A percentile compares a stretch with the other conserved stretches of the same genome.
These are phyloP conservation scores for Benincasa hispida DNA, from an alignment of 306 rosid species.

Conservation along the genomic window DNA sequence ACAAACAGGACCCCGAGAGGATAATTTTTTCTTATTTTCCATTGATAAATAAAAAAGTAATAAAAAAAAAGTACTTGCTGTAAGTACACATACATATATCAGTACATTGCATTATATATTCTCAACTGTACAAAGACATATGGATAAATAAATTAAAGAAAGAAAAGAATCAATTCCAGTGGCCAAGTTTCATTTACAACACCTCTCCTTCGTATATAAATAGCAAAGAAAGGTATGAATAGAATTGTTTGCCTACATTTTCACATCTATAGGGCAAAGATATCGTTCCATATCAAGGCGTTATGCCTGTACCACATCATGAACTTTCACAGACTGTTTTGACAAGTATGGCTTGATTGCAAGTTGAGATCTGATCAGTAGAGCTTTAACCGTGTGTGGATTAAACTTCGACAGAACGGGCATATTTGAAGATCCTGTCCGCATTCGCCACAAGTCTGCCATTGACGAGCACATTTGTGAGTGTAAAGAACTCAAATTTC, in stretches of 20 bases:
- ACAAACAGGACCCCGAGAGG: neutral
- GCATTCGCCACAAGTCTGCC: slow-evolving; percentile 84
- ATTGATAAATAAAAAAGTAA: neutral
- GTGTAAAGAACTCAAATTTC: neutral
- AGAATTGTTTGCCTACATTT: neutral
- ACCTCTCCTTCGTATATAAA: neutral
- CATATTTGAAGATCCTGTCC: slow-evolving; percentile 60
- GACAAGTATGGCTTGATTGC: neutral
- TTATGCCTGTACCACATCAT: neutral
- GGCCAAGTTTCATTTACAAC: neutral
- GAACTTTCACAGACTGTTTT: neutral
- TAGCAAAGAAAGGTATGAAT: neutral
- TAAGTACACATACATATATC: neutral
- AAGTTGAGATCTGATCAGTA: slow-evolving; percentile 23
- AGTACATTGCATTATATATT: neutral
- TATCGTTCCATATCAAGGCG: neutral
- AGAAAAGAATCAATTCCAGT: neutral
- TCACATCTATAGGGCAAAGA: neutral
- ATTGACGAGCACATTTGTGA: neutral
- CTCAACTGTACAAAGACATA: neutral
- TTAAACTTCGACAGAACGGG: slow-evolving; percentile 77
- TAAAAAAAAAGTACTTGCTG: too few relatives aligned
- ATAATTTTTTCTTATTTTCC: neutral
- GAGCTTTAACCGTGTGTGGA: slow-evolving; percentile 68
- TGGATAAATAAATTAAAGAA: neutral